Percentiles rank a stretch among this genome's conserved stretches.
Conservation (phyloP, 1,139 yeast genomes). For the Yamadazyma mexicana region DNA sequence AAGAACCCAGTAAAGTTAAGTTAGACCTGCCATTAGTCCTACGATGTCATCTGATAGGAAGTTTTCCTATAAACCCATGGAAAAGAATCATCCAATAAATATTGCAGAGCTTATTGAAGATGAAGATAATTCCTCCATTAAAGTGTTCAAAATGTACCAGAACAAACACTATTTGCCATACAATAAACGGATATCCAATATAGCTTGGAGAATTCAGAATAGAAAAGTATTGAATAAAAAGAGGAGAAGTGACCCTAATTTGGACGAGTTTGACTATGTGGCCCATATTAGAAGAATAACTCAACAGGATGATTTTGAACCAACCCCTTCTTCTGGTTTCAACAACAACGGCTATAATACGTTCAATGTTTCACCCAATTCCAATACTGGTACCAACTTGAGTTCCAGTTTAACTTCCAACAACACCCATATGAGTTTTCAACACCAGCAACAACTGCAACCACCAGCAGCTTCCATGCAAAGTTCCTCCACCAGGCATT, state of each 20-base stretch:
- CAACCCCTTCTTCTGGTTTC: slow-evolving; percentile 10
- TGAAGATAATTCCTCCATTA: slow-evolving; percentile 33
- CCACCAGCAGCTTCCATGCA: background rate
- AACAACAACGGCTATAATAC: slow-evolving; percentile 1
- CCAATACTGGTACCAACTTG: background rate
- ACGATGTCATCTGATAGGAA: slow-evolving; percentile 11
- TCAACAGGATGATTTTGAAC: slow-evolving; percentile 33
- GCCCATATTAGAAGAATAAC: slow-evolving; percentile 47
- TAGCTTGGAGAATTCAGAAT: slow-evolving; percentile 51
- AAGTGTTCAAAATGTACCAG: slow-evolving; percentile 44
- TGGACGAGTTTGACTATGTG: slow-evolving; percentile 49
- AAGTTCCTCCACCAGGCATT: background rate
- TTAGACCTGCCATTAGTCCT: too few species aligned
- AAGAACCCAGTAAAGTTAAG: too few species aligned
- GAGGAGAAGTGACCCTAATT: slow-evolving; percentile 22
- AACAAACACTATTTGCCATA: slow-evolving; percentile 45
- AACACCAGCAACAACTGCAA: slow-evolving; percentile 1
- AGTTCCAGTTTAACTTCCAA: slow-evolving; percentile 3
- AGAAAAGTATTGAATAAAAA: slow-evolving; percentile 23
- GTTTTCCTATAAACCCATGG: slow-evolving; percentile 16
- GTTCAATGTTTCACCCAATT: slow-evolving; percentile 2
- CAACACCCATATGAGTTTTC: slow-evolving; percentile 3
- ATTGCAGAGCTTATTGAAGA: slow-evolving; percentile 14
- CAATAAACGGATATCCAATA: slow-evolving; percentile 43
- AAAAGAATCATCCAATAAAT: slow-evolving; percentile 15